These are phyloP conservation scores for Beauveria rudraprayagi DNA, from an alignment of 2,329 filamentous ascomycete genomes.

Conservation along the genomic window DNA sequence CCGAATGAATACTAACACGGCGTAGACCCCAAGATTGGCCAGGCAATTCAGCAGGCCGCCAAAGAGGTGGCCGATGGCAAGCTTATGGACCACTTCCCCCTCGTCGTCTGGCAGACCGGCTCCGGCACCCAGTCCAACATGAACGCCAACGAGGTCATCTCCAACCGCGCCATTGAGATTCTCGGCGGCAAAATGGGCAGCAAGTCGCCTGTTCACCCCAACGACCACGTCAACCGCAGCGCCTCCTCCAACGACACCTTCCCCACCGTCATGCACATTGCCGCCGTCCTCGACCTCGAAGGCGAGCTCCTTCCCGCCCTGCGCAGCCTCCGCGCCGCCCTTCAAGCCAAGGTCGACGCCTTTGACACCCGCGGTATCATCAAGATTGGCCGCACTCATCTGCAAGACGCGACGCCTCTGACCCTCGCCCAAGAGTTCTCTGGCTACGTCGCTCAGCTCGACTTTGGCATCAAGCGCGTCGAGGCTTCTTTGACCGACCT, in stretches of 20 bases:
- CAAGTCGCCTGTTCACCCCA: constrained; percentile 98
- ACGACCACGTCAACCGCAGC: constrained; percentile 99
- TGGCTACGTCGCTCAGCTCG: constrained; percentile 90
- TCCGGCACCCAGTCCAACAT: constrained; percentile 99
- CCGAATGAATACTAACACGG: constrained; percentile 32
- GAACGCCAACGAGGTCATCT: constrained; percentile 99
- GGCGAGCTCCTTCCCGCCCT: constrained; percentile 75
- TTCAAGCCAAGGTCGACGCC: constrained; percentile 81
- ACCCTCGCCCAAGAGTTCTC: constrained; percentile 97
- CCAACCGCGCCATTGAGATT: constrained; percentile 97
- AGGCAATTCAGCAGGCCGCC: constrained; percentile 91
- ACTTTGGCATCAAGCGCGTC: constrained; percentile 81
- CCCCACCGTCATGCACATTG: constrained; percentile 99
- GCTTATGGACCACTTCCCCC: constrained; percentile 93
- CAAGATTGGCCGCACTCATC: constrained; percentile 96
- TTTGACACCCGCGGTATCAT: constrained; percentile 85
- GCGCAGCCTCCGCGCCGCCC: constrained; percentile 69
- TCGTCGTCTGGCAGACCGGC: constrained; percentile 98
- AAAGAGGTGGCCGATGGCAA: constrained; percentile 89
- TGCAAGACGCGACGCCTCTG: constrained; percentile 93
- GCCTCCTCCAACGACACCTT: constrained; percentile 99
- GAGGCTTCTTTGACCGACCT: constrained; percentile 77
- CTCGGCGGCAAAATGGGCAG: constrained; percentile 85
- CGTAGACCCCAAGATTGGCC: constrained; percentile 67
- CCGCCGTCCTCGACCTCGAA: constrained; percentile 89